Conservation (phyloP, 345 rosid species). For the Turritis glabra region DNA sequence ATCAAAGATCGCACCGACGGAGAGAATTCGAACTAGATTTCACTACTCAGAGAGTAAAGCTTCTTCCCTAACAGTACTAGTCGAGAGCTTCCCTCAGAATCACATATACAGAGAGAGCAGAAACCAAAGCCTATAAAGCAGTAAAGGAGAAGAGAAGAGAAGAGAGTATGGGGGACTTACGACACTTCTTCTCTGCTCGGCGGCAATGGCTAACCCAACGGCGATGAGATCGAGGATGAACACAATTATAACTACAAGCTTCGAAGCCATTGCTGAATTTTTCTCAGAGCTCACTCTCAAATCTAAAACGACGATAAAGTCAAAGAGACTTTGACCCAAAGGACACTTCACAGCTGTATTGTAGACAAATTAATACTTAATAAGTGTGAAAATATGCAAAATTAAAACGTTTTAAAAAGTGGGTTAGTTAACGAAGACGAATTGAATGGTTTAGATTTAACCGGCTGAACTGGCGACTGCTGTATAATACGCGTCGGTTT, state of each 20-base stretch:
- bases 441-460: conserved; percentile 28
- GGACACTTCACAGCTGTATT: not conserved
- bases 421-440: conserved; percentile 16
- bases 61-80: not conserved
- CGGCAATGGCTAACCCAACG: conserved; percentile 89
- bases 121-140: conserved; percentile 22
- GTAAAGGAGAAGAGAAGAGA: not conserved
- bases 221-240: conserved; percentile 84
- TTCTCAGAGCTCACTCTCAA: conserved; percentile 31
- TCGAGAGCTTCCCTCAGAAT: not conserved
- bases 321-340: not conserved
- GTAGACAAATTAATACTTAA: not conserved
- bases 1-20: not conserved
- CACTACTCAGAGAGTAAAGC: not conserved
- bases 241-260: conserved; percentile 63
- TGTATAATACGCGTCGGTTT: conserved; percentile 22
- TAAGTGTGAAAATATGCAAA: not conserved
- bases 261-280: conserved; percentile 67
- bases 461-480: conserved; percentile 32
- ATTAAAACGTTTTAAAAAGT: not conserved
- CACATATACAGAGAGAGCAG: not conserved
- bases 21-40: not conserved
- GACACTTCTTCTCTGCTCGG: conserved; percentile 95
- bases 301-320: not conserved
- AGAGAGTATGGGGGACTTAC: conserved; percentile 47